Percentiles rank a stretch among this genome's conserved stretches.
Conservation (phyloP, 495 filamentous ascomycete species). For the Tetracladium marchalianum region DNA sequence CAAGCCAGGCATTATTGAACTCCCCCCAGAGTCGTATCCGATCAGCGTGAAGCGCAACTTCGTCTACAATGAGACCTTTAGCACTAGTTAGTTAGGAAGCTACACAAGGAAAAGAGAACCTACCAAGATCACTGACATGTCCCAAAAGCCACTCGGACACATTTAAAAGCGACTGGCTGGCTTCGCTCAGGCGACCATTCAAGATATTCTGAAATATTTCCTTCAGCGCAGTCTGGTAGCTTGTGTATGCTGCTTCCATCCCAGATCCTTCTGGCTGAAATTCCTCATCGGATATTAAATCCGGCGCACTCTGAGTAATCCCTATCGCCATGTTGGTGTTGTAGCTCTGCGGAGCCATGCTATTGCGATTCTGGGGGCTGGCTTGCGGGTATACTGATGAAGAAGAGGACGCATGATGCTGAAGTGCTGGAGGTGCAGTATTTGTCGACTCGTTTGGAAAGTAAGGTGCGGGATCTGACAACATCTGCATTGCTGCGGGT, state of each 20-base stretch:
- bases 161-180: slow-evolving; percentile 60
- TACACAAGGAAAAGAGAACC: slow-evolving; percentile 29
- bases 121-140: slow-evolving; percentile 78
- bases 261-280: slow-evolving; percentile 26
- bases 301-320: slow-evolving; percentile 25
- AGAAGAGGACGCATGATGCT: slow-evolving; percentile 18
- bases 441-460: slow-evolving; percentile 61
- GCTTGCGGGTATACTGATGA: slow-evolving; percentile 39
- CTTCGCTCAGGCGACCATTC: slow-evolving; percentile 61
- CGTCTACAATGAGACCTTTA: slow-evolving; percentile 47
- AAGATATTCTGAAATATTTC: slow-evolving; percentile 67
- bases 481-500: slow-evolving; percentile 64
- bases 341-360: slow-evolving; percentile 34
- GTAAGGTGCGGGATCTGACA: slow-evolving; percentile 63
- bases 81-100: slow-evolving; percentile 15
- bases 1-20: slow-evolving; percentile 92
- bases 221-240: slow-evolving; percentile 65
- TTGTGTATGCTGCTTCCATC: slow-evolving; percentile 56
- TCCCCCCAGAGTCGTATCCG: slow-evolving; percentile 82
- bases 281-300: slow-evolving; percentile 32
- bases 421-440: slow-evolving; percentile 29
- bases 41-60: slow-evolving; percentile 57
- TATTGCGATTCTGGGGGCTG: slow-evolving; percentile 12
- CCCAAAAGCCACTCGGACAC: slow-evolving; percentile 81
- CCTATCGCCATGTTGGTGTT: slow-evolving; percentile 25